Evolutionary conservation across 31 red algal species (phyloP).

Genomic region (Asparagopsis taxiformis): DNA sequence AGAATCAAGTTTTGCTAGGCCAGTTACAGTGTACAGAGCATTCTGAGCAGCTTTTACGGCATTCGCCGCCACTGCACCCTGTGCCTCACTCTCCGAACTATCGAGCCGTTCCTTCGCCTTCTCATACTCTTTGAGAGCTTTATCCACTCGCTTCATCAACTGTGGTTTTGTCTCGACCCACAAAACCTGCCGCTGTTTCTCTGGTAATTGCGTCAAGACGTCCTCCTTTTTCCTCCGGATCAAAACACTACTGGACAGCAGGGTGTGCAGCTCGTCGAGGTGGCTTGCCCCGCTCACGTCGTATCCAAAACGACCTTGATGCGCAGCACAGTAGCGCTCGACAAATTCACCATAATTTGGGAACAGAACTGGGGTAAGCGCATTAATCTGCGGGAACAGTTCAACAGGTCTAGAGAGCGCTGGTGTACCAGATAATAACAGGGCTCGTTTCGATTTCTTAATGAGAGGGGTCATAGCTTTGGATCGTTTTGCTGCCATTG

Average conservation of each 20-base stretch:
- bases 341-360: slow-evolving; percentile 52
- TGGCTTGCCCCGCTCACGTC: slow-evolving; percentile 78
- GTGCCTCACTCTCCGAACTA: slow-evolving; percentile 1
- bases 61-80: slow-evolving; percentile 1
- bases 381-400: slow-evolving; percentile 72
- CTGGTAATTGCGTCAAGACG: slow-evolving; percentile 67
- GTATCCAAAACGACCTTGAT: slow-evolving; percentile 43
- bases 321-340: slow-evolving; percentile 71
- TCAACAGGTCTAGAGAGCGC: slow-evolving; percentile 85
- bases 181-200: slow-evolving; percentile 59
- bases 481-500: slow-evolving; percentile 57
- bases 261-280: slow-evolving; percentile 68
- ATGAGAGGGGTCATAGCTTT: slow-evolving; percentile 61
- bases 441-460: slow-evolving; percentile 33
- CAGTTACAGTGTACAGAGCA: slow-evolving; percentile 50
- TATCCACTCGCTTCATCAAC: slow-evolving; percentile 21
- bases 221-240: slow-evolving; percentile 78
- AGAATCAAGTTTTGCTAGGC: slow-evolving; percentile 59
- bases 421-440: slow-evolving; percentile 84
- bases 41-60: slow-evolving; percentile 37
- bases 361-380: slow-evolving; percentile 66
- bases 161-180: slow-evolving; percentile 60
- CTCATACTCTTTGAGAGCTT: slow-evolving; percentile 14
- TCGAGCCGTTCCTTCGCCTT: slow-evolving; percentile 12
- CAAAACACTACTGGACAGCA: slow-evolving; percentile 55